phyloP scores from a whole-genome alignment of 225 moss, liverwort and hornwort species.

The Sphagnum contortum region DNA sequence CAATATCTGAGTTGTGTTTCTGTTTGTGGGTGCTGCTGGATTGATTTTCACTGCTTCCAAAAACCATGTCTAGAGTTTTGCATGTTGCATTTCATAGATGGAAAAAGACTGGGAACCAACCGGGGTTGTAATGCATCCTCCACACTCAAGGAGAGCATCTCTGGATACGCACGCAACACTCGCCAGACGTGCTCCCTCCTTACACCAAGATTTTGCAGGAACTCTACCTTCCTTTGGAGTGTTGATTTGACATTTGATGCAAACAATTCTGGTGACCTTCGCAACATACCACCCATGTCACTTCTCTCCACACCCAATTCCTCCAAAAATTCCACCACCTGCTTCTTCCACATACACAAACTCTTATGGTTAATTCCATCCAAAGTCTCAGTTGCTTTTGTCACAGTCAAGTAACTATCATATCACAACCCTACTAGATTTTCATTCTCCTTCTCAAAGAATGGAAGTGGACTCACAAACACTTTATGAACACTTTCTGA shows the following conservation, averaged over 20 bases:
- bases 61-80: too few relatives aligned
- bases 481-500: too few relatives aligned
- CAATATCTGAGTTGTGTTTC: not conserved
- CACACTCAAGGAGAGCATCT: conserved; percentile 81
- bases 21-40: too few relatives aligned
- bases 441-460: not conserved
- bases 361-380: not conserved
- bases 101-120: conserved; percentile 12
- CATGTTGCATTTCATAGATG: too few relatives aligned
- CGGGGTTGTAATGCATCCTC: conserved; percentile 69
- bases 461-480: not conserved
- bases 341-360: conserved; percentile 6
- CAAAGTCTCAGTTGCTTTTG: not conserved
- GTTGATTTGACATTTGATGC: conserved; percentile 51
- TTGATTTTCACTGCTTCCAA: not conserved
- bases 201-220: conserved; percentile 75
- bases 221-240: conserved; percentile 62
- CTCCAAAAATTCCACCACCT: conserved; percentile 73
- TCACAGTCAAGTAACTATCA: not conserved
- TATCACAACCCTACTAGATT: not conserved
- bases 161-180: conserved; percentile 74
- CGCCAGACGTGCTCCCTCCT: conserved; percentile 40
- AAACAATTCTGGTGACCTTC: conserved; percentile 74
- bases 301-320: conserved; percentile 55
- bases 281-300: conserved; percentile 64